A percentile compares a stretch with the other conserved stretches of the same genome.
Conservation (phyloP, 2,329 filamentous ascomycete species). For the Aspergillaceae sp. region DNA sequence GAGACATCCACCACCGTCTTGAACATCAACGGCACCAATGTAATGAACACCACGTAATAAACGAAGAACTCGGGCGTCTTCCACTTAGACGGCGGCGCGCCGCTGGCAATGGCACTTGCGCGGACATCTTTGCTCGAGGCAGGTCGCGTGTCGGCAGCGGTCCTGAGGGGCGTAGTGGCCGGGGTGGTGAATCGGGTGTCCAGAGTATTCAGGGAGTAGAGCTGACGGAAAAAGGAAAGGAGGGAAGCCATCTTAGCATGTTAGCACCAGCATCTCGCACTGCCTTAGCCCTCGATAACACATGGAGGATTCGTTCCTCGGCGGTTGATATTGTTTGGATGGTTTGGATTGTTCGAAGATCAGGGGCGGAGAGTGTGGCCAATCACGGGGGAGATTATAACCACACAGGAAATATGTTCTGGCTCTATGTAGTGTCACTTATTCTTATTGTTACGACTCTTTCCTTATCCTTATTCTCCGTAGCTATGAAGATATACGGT, state of each 20-base stretch:
- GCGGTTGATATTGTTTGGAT: not conserved
- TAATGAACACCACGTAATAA: constrained; percentile 62
- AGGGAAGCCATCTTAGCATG: constrained; percentile 40
- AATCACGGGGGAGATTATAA: no score
- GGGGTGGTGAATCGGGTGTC: constrained; percentile 66
- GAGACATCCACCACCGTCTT: constrained; percentile 83
- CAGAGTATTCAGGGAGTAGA: constrained; percentile 59
- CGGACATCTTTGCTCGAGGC: constrained; percentile 29
- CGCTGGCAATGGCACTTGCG: constrained; percentile 35
- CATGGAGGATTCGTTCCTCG: constrained; percentile 1
- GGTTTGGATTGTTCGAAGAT: constrained; percentile 6
- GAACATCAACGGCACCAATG: constrained; percentile 76
- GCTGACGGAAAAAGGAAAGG: constrained; percentile 41
- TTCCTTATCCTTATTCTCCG: no score
- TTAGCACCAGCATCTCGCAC: constrained; percentile 25
- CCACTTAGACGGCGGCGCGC: constrained; percentile 64
- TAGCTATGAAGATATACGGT: no score
- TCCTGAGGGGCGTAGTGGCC: constrained; percentile 58
- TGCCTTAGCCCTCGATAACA: constrained; percentile 7
- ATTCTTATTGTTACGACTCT: not conserved
- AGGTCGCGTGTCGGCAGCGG: constrained; percentile 45
- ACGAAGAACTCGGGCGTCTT: constrained; percentile 74
- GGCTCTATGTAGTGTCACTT: not conserved
- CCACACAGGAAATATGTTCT: no score
- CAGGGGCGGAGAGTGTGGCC: constrained; percentile 10